Base-by-base conservation (phyloP, 768 basidiomycete genomes). In the Leccinum truebloodii region DNA sequence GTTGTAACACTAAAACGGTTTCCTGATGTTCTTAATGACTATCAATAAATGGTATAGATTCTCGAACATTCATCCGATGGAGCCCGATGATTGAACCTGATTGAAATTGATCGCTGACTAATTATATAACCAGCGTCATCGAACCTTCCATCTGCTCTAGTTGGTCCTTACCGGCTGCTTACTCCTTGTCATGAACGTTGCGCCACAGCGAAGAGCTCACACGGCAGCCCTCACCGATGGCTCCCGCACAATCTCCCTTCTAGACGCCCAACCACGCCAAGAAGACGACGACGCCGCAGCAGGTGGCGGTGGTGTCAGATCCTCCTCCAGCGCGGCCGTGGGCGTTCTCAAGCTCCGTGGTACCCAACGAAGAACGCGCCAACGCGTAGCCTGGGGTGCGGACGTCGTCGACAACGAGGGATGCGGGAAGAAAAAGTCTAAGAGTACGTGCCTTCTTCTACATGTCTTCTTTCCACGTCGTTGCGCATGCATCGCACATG, bases 401-500 rank as follows among this genome's bases (percentile, higher is more conserved):
- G 89, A 86, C 57, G 90, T 92, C 4, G 82, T 96, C 3, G 95
- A 98, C 72, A 97, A 98, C 69, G 95, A 98, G 68, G 87, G 88
- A 0, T 83, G 87, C 60, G 93, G 92, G 7, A 87, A 83, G 81
- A 96, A 97, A 76, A 92, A 90, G 63, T 94, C 93, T 28, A 98
- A 98, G 78, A 94, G 95, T 96, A 65, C 63, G 90, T 44, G 7
- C 41, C 41, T 10, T 20, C 41, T 12, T n/a, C 12, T n/a, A 10
- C 18, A 2, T 83, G 18, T 41, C 7, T 41, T 18, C 9, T 44
- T n/a, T 44, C 41, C n/a, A 2, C 41, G 41, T 44, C 41, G 8
- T 18, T 18, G 39, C 39, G n/a, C n/a, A 44, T 44, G 3, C 26
- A 7, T 14, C 30, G 5, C 30, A 16, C 1, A 14, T 51, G 34